Percentiles rank a stretch among this genome's conserved stretches.
phyloP scores from a whole-genome alignment of 306 rosid genomes.

The Vigna hirtella region DNA sequence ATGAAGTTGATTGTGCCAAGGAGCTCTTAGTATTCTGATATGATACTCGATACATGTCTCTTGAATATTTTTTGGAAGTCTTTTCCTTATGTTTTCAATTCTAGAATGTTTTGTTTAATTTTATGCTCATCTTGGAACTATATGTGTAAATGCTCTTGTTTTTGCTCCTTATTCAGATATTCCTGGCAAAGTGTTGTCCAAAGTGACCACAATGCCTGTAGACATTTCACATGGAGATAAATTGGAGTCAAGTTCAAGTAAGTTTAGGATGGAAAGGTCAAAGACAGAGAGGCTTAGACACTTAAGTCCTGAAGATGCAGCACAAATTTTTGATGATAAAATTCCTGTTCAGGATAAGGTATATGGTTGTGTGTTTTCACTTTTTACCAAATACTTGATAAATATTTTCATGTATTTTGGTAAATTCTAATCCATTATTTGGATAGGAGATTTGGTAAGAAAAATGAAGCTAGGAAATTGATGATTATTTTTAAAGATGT shows the following conservation, averaged over 20 bases:
- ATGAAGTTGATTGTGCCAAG: constrained; percentile 5
- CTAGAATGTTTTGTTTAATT: constrained; percentile 24
- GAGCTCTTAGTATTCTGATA: constrained; percentile 29
- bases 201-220: constrained; percentile 55
- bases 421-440: neutral
- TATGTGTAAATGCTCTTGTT: constrained; percentile 17
- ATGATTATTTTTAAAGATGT: neutral
- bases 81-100: constrained; percentile 21
- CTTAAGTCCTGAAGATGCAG: constrained; percentile 73
- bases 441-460: constrained; percentile 8
- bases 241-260: constrained; percentile 52
- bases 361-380: constrained; percentile 17
- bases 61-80: neutral
- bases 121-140: constrained; percentile 18
- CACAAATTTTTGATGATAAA: constrained; percentile 71
- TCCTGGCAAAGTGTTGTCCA: constrained; percentile 56
- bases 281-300: constrained; percentile 75
- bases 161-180: constrained; percentile 52
- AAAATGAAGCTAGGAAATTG: constrained; percentile 18
- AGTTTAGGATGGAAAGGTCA: constrained; percentile 69
- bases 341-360: constrained; percentile 78
- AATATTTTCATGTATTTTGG: constrained; percentile 20
- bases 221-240: constrained; percentile 57
- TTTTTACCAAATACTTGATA: neutral
- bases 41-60: neutral